Evolutionary conservation across 345 rosid genomes (phyloP).

Genomic region (Raphanus raphanistrum): DNA sequence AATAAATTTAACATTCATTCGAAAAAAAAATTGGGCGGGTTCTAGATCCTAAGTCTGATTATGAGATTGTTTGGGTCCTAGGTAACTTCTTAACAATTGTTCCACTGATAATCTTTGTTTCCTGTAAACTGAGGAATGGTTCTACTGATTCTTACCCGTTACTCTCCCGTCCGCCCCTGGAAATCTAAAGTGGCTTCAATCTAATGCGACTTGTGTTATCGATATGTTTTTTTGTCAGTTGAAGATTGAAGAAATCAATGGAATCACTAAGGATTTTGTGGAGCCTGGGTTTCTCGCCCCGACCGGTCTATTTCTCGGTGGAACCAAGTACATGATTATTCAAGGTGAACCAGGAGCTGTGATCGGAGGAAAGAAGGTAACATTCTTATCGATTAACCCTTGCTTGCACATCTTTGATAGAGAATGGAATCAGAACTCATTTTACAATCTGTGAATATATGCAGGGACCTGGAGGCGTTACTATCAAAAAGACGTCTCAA

Average conservation of each 20-base stretch:
- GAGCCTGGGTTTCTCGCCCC: conserved; percentile 82
- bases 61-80: too few relatives aligned
- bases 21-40: neutral
- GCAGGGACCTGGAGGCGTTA: conserved; percentile 79
- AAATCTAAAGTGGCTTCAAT: neutral
- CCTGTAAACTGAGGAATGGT: too few relatives aligned
- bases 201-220: neutral
- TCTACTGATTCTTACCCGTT: too few relatives aligned
- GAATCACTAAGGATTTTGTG: conserved; percentile 52
- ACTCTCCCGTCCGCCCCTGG: too few relatives aligned
- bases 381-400: neutral
- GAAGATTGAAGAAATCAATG: conserved; percentile 60
- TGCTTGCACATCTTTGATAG: neutral
- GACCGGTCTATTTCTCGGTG: conserved; percentile 71
- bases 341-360: conserved; percentile 85
- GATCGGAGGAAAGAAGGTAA: conserved; percentile 89
- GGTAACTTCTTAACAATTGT: too few relatives aligned
- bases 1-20: too few relatives aligned
- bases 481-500: conserved; percentile 66
- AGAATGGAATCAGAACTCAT: neutral
- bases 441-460: neutral
- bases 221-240: conserved; percentile 44
- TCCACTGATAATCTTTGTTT: too few relatives aligned
- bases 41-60: neutral
- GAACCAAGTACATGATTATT: conserved; percentile 77